Conservation (phyloP, 2,329 filamentous ascomycete genomes). For the Hypoxylon sp. region DNA sequence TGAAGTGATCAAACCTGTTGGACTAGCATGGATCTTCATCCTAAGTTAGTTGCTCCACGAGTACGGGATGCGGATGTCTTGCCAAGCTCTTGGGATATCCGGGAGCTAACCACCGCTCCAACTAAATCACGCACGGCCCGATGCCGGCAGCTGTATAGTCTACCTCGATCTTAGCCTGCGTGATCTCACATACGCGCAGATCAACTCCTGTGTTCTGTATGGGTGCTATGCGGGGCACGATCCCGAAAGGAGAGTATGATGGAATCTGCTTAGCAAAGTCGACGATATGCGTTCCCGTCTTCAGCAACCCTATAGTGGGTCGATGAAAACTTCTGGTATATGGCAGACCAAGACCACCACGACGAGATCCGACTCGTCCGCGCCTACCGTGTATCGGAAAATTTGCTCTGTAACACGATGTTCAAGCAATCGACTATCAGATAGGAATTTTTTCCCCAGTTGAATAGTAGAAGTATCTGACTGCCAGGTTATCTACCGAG, state of each 20-base stretch:
- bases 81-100: no score
- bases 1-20: no score
- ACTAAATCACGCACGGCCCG: background rate
- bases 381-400: constrained; percentile 8
- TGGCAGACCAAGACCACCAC: background rate
- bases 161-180: constrained; percentile 14
- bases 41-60: no score
- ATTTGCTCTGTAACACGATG: background rate
- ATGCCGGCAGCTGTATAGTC: background rate
- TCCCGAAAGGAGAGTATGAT: no score
- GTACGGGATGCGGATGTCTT: no score
- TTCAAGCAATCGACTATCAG: constrained; percentile 9
- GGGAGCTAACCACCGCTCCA: constrained; percentile 1
- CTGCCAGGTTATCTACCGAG: background rate
- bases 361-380: background rate
- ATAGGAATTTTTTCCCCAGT: background rate
- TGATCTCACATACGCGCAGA: constrained; percentile 16
- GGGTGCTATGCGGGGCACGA: constrained; percentile 10
- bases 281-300: background rate
- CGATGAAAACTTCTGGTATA: background rate
- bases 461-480: constrained; percentile 11
- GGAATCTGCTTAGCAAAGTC: background rate
- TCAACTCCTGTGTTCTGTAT: background rate
- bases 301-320: background rate
- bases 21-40: no score